Base-by-base conservation (phyloP, 2,329 filamentous ascomycete species). In the Lachnellula willkommii region DNA sequence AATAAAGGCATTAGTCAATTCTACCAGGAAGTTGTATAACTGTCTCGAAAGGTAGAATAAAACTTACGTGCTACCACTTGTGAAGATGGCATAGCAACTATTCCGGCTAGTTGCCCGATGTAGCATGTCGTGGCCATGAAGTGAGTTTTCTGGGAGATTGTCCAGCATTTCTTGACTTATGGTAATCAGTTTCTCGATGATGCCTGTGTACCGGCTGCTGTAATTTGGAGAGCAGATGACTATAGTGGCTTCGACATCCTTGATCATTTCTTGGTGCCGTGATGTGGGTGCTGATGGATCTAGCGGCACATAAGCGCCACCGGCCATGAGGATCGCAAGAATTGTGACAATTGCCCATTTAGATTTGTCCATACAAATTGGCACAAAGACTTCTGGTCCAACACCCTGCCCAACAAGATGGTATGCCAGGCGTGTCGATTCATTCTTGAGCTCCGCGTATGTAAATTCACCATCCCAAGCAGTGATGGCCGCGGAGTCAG, bases 291-390 rank as follows among this genome's bases (percentile, higher is more conserved):
- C 60, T 5, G 55, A 57, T 17, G 68, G 65, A 53, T 71, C 66
- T 28, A 72, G 51, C n/a, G 66, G 61, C 24, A 70, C 65, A 47
- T 66, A 68, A 4, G 64, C 66, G 12, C 55, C 66, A 8, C 69
- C 68, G 8, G 62, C 59, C 54, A 66, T 67, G 46, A 69, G 54
- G 1, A 70, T 60, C 17, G 53, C 65, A 36, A 70, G 60, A 28
- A 68, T 62, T 11, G 62, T 59, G 4, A 71, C 61, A 17, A 66
- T 56, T 7, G 62, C 62, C 59, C 64, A 69, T 17, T 45, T 57
- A 1, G 64, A 66, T 54, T 69, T 70, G 35, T 70, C 66, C 47
- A 69, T 68, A 49, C 62, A 66, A 6, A 69, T 49, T 22, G 64
- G 62, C 15, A 69, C 54, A 11, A 62, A 53, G 9, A 47, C 40